phyloP scores from a whole-genome alignment of 2,329 filamentous ascomycete genomes.

The Aspergillus ochraceoroseus region DNA sequence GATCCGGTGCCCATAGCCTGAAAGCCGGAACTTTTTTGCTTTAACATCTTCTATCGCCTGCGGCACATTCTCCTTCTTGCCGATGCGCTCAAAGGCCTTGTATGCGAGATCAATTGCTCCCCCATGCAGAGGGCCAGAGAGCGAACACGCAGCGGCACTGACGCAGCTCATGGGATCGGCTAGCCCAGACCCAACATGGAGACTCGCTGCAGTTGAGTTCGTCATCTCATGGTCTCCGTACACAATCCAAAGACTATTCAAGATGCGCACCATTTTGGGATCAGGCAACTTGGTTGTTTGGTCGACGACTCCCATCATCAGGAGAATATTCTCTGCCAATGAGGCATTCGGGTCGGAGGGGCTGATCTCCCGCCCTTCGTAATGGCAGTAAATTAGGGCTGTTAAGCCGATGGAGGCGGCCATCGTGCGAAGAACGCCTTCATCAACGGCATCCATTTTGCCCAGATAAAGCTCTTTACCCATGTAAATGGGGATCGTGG shows the following conservation, averaged over 20 bases:
- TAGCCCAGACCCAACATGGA: conserved; percentile 52
- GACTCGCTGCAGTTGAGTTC: conserved; percentile 52
- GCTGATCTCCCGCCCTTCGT: conserved; percentile 51
- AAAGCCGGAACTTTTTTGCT: conserved; percentile 49
- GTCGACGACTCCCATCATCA: conserved; percentile 51
- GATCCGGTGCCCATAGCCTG: conserved; percentile 50
- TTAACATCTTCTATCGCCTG: conserved; percentile 50
- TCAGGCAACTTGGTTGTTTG: conserved; percentile 47
- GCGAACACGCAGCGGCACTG: conserved; percentile 48
- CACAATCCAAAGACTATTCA: conserved; percentile 52
- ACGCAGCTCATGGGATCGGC: conserved; percentile 51
- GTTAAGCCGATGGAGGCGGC: conserved; percentile 44
- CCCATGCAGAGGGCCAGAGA: conserved; percentile 53
- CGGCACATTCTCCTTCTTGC: conserved; percentile 49
- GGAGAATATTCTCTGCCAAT: conserved; percentile 52
- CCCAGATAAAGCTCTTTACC: conserved; percentile 4
- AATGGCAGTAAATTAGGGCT: conserved; percentile 51
- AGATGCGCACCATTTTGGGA: conserved; percentile 43
- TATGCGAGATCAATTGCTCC: conserved; percentile 54
- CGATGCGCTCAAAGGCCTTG: conserved; percentile 51
- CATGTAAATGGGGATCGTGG: background rate
- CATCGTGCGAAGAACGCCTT: conserved; percentile 51
- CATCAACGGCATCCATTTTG: conserved; percentile 32
- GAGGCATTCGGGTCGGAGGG: conserved; percentile 46
- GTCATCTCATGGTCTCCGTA: conserved; percentile 56